Percentiles rank a stretch among this genome's conserved stretches.
Evolutionary conservation across 1,284 basidiomycete species (phyloP).

Genomic region (Papiliotrema nemorosa): DNA sequence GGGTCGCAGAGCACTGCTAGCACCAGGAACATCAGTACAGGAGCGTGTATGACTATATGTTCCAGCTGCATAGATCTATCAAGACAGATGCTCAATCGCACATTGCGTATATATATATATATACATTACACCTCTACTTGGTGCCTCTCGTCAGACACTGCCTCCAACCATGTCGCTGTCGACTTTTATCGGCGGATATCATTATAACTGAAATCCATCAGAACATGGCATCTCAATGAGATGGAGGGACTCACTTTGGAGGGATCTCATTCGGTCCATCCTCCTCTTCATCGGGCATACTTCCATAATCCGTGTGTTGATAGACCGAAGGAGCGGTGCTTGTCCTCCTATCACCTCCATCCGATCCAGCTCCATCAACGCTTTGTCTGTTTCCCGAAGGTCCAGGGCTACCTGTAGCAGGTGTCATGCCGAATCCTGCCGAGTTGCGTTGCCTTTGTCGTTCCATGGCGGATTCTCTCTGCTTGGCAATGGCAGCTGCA

Average conservation of each 20-base stretch:
- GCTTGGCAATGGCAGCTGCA: slow-evolving; percentile 34
- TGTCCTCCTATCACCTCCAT: slow-evolving; percentile 18
- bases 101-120: no score
- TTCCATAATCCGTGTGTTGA: slow-evolving; percentile 38
- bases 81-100: no score
- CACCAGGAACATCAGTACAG: no score
- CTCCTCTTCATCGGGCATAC: slow-evolving; percentile 17
- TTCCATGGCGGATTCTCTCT: slow-evolving; percentile 33
- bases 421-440: slow-evolving; percentile 3
- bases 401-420: slow-evolving; percentile 5
- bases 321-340: slow-evolving; percentile 23
- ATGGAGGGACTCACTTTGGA: slow-evolving; percentile 39
- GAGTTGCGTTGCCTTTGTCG: slow-evolving; percentile 15
- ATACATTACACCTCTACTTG: no score
- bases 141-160: no score
- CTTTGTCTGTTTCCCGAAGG: slow-evolving; percentile 7
- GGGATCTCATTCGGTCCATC: slow-evolving; percentile 35
- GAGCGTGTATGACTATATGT: no score
- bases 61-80: no score
- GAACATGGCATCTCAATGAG: no score
- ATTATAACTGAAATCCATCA: no score
- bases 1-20: no score
- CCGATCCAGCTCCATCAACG: slow-evolving; percentile 6
- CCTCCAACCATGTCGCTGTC: no score
- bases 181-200: no score